A percentile compares a stretch with the other conserved stretches of the same genome.
phyloP scores from a whole-genome alignment of 495 filamentous ascomycete genomes.

The Rostrohypoxylon terebratum region DNA sequence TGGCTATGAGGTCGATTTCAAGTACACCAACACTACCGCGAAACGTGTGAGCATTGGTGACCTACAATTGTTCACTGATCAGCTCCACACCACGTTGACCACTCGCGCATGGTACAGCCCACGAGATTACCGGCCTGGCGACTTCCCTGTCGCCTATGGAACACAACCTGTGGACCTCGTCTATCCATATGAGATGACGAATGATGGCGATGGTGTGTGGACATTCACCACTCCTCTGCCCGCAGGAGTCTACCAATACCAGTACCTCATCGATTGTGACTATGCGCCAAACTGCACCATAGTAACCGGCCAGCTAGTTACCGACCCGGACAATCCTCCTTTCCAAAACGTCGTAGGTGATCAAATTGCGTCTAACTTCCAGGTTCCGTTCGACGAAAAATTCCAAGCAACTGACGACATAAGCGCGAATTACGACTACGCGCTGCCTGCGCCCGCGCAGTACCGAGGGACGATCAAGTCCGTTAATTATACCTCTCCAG shows the following conservation, averaged over 20 bases:
- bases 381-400: constrained; percentile 48
- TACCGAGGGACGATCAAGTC: constrained; percentile 45
- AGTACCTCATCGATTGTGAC: constrained; percentile 50
- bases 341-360: constrained; percentile 50
- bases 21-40: constrained; percentile 48
- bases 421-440: constrained; percentile 51
- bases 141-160: constrained; percentile 48
- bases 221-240: constrained; percentile 50
- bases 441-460: constrained; percentile 41
- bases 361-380: constrained; percentile 52
- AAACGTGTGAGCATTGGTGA: constrained; percentile 50
- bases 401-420: constrained; percentile 50
- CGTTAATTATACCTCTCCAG: constrained; percentile 52
- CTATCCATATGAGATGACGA: constrained; percentile 52
- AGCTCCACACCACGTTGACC: constrained; percentile 48
- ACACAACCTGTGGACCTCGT: constrained; percentile 25
- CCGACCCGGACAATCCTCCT: constrained; percentile 49
- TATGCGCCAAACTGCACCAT: constrained; percentile 51
- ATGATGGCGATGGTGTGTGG: constrained; percentile 44
- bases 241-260: constrained; percentile 50
- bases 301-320: constrained; percentile 50
- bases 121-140: constrained; percentile 48
- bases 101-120: constrained; percentile 45
- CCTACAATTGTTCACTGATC: constrained; percentile 48
- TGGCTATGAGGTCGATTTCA: constrained; percentile 51